Conservation (phyloP, 176 grass and related monocot species). For the Musa itinerans region DNA sequence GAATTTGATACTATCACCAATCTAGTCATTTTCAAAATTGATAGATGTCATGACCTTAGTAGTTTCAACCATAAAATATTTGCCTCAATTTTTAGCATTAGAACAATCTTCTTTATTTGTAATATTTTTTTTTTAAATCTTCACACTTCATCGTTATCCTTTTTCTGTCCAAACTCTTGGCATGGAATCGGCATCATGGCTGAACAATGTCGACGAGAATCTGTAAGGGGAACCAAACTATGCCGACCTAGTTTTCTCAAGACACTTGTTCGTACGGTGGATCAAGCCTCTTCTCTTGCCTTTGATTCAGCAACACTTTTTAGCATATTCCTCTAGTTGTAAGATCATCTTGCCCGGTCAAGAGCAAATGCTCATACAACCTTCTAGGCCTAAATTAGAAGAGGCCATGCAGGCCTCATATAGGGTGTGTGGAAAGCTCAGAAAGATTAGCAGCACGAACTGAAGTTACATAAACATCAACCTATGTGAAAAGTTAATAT, state of each 20-base stretch:
- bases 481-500: too few relatives aligned
- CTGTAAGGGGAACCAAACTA: conserved; percentile 3
- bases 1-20: too few relatives aligned
- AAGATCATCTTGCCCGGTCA: conserved; percentile 49
- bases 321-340: conserved; percentile 66
- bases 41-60: too few relatives aligned
- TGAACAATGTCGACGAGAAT: conserved; percentile 85
- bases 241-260: not conserved
- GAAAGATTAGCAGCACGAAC: too few relatives aligned
- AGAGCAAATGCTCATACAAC: conserved; percentile 44
- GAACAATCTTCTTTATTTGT: too few relatives aligned
- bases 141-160: too few relatives aligned
- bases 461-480: conserved; percentile 66
- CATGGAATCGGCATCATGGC: conserved; percentile 89
- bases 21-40: too few relatives aligned
- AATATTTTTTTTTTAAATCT: too few relatives aligned
- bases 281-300: conserved; percentile 86
- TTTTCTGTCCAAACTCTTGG: conserved; percentile 91
- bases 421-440: conserved; percentile 42
- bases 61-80: too few relatives aligned
- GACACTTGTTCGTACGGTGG: conserved; percentile 78
- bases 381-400: not conserved
- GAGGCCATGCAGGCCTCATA: conserved; percentile 50
- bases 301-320: conserved; percentile 73
- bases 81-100: too few relatives aligned